A percentile compares a stretch with the other conserved stretches of the same genome.
Evolutionary conservation across 2,329 filamentous ascomycete species (phyloP).

Genomic region (Dactylellina parvicollis): DNA sequence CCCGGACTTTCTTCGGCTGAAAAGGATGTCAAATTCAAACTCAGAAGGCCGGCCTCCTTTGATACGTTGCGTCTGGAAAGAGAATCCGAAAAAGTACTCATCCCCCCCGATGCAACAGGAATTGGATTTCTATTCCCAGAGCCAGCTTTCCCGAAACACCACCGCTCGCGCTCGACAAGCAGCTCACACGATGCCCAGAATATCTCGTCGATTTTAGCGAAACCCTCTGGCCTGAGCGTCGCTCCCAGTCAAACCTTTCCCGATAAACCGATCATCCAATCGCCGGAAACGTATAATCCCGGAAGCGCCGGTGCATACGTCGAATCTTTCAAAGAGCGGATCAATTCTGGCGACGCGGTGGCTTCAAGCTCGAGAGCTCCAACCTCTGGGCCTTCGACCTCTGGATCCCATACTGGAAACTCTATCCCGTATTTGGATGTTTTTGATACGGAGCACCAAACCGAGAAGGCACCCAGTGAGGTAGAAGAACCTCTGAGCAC

Average conservation of each 20-base stretch:
- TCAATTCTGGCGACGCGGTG: neutral
- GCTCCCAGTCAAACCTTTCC: conserved; percentile 11
- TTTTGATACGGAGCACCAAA: neutral
- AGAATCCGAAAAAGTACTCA: conserved; percentile 38
- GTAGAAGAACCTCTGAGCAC: neutral
- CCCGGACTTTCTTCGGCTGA: conserved; percentile 35
- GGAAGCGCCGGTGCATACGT: neutral
- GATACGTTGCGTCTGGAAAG: conserved; percentile 19
- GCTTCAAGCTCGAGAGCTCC: neutral
- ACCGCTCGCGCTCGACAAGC: conserved; percentile 28
- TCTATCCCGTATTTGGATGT: neutral
- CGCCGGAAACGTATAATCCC: conserved; percentile 33
- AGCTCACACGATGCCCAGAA: neutral
- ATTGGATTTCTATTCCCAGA: conserved; percentile 24
- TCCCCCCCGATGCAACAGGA: conserved; percentile 27
- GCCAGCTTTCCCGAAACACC: conserved; percentile 9
- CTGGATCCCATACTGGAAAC: neutral
- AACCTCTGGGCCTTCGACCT: neutral
- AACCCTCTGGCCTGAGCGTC: neutral
- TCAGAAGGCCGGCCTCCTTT: conserved; percentile 33
- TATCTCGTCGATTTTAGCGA: neutral
- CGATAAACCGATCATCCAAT: conserved; percentile 17
- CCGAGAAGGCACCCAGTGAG: neutral
- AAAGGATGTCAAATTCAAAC: conserved; percentile 4
- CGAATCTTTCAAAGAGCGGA: conserved; percentile 6